phyloP scores from a whole-genome alignment of 2,329 filamentous ascomycete genomes.

The Sporothrix schenckii region DNA sequence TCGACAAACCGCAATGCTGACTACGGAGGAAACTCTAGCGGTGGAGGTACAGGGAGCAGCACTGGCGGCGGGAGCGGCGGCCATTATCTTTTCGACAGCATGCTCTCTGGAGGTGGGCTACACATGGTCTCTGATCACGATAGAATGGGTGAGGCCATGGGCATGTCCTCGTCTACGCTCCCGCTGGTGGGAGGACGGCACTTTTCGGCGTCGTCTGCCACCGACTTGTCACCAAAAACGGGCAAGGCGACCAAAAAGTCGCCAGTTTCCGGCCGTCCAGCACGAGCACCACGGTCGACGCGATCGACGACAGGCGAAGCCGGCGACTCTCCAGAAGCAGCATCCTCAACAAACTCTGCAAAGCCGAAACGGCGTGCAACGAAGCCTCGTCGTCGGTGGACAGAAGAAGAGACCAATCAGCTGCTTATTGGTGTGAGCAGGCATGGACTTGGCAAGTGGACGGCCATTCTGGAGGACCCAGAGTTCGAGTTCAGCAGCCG shows the following conservation, averaged over 20 bases:
- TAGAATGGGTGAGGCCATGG: constrained; percentile 34
- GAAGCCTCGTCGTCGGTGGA: constrained; percentile 65
- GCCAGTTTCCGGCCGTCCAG: constrained; percentile 21
- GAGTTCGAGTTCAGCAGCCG: constrained; percentile 64
- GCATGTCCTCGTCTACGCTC: background rate
- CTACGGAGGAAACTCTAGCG: constrained; percentile 41
- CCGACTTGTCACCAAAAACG: constrained; percentile 7
- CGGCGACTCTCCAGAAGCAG: constrained; percentile 21
- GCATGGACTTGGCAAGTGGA: constrained; percentile 68
- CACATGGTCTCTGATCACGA: constrained; percentile 37
- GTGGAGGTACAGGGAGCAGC: background rate
- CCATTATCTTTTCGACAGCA: constrained; percentile 25
- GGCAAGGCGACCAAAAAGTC: constrained; percentile 37
- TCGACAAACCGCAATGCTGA: constrained; percentile 49
- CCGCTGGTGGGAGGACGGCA: constrained; percentile 7
- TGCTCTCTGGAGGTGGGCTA: constrained; percentile 34
- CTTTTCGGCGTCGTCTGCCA: constrained; percentile 19
- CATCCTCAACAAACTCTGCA: constrained; percentile 33
- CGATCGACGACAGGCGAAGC: constrained; percentile 23
- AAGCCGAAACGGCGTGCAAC: constrained; percentile 58
- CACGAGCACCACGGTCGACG: constrained; percentile 29
- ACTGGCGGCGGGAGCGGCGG: constrained; percentile 2
- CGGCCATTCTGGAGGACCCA: constrained; percentile 63
- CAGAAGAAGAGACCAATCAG: constrained; percentile 66
- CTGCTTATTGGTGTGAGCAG: constrained; percentile 63